Base-by-base conservation (phyloP, 2,329 filamentous ascomycete species). In the Pseudogymnoascus sp. region DNA sequence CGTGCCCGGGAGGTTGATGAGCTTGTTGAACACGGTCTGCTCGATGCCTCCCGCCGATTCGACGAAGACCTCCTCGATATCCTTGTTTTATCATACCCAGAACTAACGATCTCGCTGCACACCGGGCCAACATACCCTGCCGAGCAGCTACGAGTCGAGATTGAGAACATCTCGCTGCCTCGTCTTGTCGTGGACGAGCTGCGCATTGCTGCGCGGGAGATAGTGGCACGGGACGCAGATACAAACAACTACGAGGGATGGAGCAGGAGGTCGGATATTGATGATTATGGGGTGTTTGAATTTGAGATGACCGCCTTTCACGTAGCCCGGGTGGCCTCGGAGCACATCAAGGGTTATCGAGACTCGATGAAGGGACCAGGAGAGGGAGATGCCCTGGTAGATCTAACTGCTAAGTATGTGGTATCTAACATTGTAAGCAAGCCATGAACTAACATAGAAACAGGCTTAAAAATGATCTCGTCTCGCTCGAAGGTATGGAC, bases 41-140 rank as follows among this genome's bases (percentile, higher is more conserved):
- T 68, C 26, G 23, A 35, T 3, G 26, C 40, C 19, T 59, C 59
- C 6, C 33, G 3, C 3, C 65, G 66, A 13, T 68, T 68, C 37
- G 65, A 67, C 37, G 61, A 62, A 13, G 7, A 11, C 9, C 19
- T 60, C 37, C 37, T 61, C 13, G 53, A 44, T 59, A 63, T 9
- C 65, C 59, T 69, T 6, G 53, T 63, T 3, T 67, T 70, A 35
- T 23, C 35, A 21, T 64, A 67, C 46, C 64, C 63, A 6, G 68
- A 70, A 19, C 26, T 69, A 10, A 62, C 62, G 6, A 46, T 70
- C 29, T 67, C 63, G 6, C 33, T 70, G 26, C 35, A 59, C n/a
- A 69, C 67, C 9, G 68, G 68, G 31, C 46, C 46, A 62, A 5
- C 37, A 56, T 69, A 70, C 50, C 67, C 66, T 29, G 67, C 64